Evolutionary conservation across 345 rosid genomes (phyloP), one percentile per base, ranked within the genome.

Genomic region (Draba incana): DNA sequence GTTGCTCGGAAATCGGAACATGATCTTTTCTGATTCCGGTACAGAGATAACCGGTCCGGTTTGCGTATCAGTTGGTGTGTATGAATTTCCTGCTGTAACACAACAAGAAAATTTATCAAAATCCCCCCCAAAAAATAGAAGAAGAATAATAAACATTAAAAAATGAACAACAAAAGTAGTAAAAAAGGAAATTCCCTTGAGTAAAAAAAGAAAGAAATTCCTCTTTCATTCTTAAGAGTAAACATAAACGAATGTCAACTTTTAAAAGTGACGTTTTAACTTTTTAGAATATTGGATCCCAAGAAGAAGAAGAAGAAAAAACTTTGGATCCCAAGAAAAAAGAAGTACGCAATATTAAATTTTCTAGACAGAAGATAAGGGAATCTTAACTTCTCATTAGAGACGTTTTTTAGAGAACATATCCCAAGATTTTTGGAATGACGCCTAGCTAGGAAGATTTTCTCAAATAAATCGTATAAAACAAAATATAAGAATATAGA

Each of bases 11-110:
- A 30, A 69, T 15, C 57, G 74, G 66, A 62, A 62, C 15, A 61
- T 54, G 2, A 68, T 44, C 39, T 68, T 68, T 48, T 68, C 74
- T 63, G 78, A 50, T 48, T 82, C 86, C 75, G 81, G 64, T 13
- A 75, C 20, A 31, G 45, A 75, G 16, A 79, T 70, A 33, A 80
- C 69, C 77, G 78, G 43, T 42, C 84, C 88, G 42, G 57, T 69
- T 10, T 63, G 54, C 25, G 66, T 67, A 37, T 82, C 81, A 1
- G 66, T 72, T 61, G 77, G 64, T 38, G 72, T 41, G 42, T 49
- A 75, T 46, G 69, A 55, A 67, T 81, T 85, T 79, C 70, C 78
- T 24, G 37, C 14, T 67, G 48, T 45, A 35, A 31, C 57, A 46
- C 55, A 28, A 16, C 41, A 15, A 38, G 6, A 10, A 3, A 10